Evolutionary conservation across 2,329 filamentous ascomycete genomes (phyloP), one percentile per base, ranked within the genome.

Genomic region (Phyllosticta citribraziliensis): DNA sequence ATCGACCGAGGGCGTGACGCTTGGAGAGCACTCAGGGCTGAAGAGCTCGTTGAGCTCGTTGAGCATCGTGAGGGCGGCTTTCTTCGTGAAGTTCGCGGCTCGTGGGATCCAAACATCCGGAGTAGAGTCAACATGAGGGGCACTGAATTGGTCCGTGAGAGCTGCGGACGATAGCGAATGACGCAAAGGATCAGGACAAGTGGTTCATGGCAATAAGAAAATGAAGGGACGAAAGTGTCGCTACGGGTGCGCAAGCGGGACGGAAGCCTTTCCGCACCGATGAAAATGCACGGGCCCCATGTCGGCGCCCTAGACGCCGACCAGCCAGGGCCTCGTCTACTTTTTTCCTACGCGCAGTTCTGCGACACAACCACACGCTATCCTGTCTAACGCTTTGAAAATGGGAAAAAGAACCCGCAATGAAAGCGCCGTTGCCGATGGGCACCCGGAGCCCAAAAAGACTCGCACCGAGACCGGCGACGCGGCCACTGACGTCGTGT

Each of bases 391-490:
- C 9, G 33, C 33, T n/a, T 60, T 55, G 59, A 64, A 33, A 20
- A 74, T 74, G 72, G 71, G 67, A 30, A 74, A 74, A 67, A 70
- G 72, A 66, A 66, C 69, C 19, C 71, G 72, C 56, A 63, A 69
- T 30, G 71, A 74, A 47, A 63, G 70, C 8, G 64, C 68, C 57
- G 65, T 64, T 35, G 70, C 67, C 24, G 70, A 73, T 5, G 67
- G 67, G 64, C 65, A 22, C 60, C 57, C 33, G 62, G 66, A 55
- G 33, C 67, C 70, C n/a, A 74, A 74, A 65, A 74, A 74, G 68
- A 74, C 71, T 64, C 68, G 68, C 20, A 74, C 73, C 55, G 70
- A 72, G 63, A 69, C 65, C 56, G 69, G 71, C 55, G 71, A 70
- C 75, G 6, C 27, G 27, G 27, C 27, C 27, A 30, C 6, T 30